These are phyloP conservation scores for Setaria italica DNA, from an alignment of 202 grass and related monocot genomes.

Conservation along the genomic window DNA sequence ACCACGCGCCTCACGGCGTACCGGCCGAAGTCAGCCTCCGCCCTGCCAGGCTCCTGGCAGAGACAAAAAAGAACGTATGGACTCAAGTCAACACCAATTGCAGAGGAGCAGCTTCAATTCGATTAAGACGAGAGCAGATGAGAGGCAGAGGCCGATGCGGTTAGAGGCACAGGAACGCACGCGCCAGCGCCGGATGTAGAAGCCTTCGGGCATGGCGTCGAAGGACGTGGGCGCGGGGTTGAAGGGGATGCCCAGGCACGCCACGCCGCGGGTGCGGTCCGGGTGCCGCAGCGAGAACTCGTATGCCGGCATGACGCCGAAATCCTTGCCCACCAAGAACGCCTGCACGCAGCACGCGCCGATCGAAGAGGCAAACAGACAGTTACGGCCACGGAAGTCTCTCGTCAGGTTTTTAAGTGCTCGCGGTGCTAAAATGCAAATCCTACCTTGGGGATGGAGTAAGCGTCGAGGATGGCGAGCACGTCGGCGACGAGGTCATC, in stretches of 20 bases:
- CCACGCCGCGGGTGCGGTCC: conserved; percentile 54
- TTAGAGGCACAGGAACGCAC: conserved; percentile 1
- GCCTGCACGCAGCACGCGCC: conserved; percentile 39
- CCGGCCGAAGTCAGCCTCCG: conserved; percentile 70
- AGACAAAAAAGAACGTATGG: not conserved
- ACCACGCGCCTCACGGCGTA: conserved; percentile 54
- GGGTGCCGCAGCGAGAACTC: conserved; percentile 58
- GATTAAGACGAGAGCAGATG: too few species aligned
- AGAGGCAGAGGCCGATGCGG: too few species aligned
- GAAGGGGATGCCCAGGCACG: conserved; percentile 67
- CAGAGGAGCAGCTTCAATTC: too few species aligned
- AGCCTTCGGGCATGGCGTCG: conserved; percentile 60
- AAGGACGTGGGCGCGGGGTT: conserved; percentile 22
- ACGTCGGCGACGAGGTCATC: conserved; percentile 80
- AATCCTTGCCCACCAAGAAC: conserved; percentile 73
- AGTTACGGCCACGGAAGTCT: too few species aligned
- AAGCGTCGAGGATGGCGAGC: conserved; percentile 63
- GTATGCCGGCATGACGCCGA: conserved; percentile 57
- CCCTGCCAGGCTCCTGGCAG: conserved; percentile 56
- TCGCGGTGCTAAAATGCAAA: too few species aligned
- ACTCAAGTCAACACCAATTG: too few species aligned
- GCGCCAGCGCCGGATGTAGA: conserved; percentile 65
- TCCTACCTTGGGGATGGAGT: conserved; percentile 57
- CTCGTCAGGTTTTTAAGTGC: too few species aligned
- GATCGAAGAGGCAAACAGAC: too few species aligned